Base-by-base conservation (phyloP, 768 basidiomycete species). In the Lentinus tigrinus region DNA sequence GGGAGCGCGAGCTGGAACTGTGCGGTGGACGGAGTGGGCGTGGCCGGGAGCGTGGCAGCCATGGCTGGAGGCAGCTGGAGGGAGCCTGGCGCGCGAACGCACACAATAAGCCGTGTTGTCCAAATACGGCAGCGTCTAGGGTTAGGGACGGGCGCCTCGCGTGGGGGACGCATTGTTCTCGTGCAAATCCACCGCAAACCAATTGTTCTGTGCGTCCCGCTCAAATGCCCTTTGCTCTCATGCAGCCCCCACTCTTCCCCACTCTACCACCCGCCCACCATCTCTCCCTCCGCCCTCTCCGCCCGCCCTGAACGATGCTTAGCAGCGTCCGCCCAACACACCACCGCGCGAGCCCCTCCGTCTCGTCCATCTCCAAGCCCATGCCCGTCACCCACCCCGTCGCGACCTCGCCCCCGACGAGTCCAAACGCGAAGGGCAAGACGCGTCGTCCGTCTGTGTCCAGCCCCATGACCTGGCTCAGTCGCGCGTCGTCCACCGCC, bases 401-500 rank as follows among this genome's bases (percentile, higher is more conserved):
- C 43, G 60, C 66, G 13, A 31, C 62, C 48, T 71, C 75, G 26
- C 69, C 74, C 4, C 70, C 70, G 8, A 64, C 50, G 48, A 71
- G 69, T 19, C 43, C 72, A 64, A 47, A 50, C 23, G 39, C 43
- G 16, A 57, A 52, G 13, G 68, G 66, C 9, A 68, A 65, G 46
- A 58, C 62, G 38, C 71, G 75, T 6, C 73, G 73, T 21, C 76
- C 72, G 37, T 74, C 78, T 8, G 56, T 78, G 13, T 70, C 76
- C 4, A 77, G 74, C 28, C 69, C 76, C 2, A 77, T 78, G 74
- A 66, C 71, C 17, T 81, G 79, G 79, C 69, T 80, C 14, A 64
- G 67, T 40, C 75, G 78, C 56, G 71, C 68, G 31, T 69, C 75
- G 19, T 72, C 76, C 13, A 70, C 73, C 7, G 49, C 65, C 40